phyloP scores from a whole-genome alignment of 768 basidiomycete species.

The button mushroom (Agaricus bisporus) region DNA sequence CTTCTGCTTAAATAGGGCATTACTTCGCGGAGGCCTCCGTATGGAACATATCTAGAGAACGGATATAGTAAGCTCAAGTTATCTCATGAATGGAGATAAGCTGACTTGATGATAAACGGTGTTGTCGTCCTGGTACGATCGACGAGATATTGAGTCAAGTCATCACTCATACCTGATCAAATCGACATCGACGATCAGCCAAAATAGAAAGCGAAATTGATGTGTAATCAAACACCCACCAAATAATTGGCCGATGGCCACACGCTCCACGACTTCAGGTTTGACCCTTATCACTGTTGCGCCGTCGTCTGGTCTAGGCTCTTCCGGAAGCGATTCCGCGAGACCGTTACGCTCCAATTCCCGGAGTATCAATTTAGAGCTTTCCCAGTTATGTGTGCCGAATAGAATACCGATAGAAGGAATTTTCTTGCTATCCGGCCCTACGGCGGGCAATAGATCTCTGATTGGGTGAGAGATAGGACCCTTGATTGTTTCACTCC shows the following conservation, averaged over 20 bases:
- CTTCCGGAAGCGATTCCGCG: conserved; percentile 24
- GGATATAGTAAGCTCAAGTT: background rate
- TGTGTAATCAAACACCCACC: conserved; percentile 37
- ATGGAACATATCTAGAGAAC: conserved; percentile 55
- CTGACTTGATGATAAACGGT: conserved; percentile 78
- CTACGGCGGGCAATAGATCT: background rate
- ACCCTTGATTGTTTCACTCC: conserved; percentile 5
- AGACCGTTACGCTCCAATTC: conserved; percentile 55
- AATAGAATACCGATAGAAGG: conserved; percentile 62
- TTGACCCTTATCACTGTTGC: conserved; percentile 30
- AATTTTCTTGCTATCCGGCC: background rate
- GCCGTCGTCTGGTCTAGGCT: conserved; percentile 8
- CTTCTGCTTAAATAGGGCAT: conserved; percentile 88
- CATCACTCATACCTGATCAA: conserved; percentile 75
- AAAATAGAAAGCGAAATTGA: background rate
- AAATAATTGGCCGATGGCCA: conserved; percentile 78
- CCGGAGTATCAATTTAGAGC: conserved; percentile 54
- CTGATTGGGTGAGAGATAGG: conserved; percentile 2
- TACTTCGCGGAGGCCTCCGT: conserved; percentile 68
- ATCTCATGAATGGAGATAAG: conserved; percentile 11
- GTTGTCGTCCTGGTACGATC: conserved; percentile 38
- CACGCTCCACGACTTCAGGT: conserved; percentile 53
- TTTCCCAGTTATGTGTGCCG: conserved; percentile 81
- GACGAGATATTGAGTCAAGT: conserved; percentile 67
- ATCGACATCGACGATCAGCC: background rate